These are phyloP conservation scores for Neopestalotiopsis rosae DNA, from an alignment of 2,329 filamentous ascomycete genomes.

Conservation along the genomic window DNA sequence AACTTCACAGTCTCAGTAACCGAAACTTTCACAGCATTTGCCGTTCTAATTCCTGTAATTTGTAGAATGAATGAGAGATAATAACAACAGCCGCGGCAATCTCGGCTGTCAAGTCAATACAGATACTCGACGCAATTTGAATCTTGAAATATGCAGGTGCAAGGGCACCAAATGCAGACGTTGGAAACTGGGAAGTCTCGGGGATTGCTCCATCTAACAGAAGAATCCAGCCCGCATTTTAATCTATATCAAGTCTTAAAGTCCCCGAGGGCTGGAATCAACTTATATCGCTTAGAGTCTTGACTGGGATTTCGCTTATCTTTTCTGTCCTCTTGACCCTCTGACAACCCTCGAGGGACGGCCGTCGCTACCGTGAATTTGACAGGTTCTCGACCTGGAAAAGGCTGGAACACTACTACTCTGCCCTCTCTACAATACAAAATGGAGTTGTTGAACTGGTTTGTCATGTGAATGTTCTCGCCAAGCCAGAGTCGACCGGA, in stretches of 20 bases:
- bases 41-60: not conserved
- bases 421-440: not conserved
- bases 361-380: not conserved
- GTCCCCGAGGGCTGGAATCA: not conserved
- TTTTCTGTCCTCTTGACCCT: not conserved
- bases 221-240: not conserved
- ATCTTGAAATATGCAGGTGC: not conserved
- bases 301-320: not conserved
- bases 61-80: not conserved
- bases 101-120: not conserved
- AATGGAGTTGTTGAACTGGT: not conserved
- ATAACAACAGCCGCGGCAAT: not conserved
- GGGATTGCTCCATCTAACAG: not conserved
- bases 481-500: not conserved
- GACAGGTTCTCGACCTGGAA: not conserved
- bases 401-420: not conserved
- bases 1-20: not conserved
- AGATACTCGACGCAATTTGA: not conserved
- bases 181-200: not conserved
- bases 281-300: not conserved
- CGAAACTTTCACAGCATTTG: not conserved
- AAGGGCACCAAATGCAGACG: not conserved
- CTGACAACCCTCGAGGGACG: not conserved
- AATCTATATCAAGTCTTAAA: conserved; percentile 1
- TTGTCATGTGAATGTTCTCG: not conserved